Evolutionary conservation across 2,329 filamentous ascomycete genomes (phyloP).

Genomic region (Aspergillus pseudotamarii): DNA sequence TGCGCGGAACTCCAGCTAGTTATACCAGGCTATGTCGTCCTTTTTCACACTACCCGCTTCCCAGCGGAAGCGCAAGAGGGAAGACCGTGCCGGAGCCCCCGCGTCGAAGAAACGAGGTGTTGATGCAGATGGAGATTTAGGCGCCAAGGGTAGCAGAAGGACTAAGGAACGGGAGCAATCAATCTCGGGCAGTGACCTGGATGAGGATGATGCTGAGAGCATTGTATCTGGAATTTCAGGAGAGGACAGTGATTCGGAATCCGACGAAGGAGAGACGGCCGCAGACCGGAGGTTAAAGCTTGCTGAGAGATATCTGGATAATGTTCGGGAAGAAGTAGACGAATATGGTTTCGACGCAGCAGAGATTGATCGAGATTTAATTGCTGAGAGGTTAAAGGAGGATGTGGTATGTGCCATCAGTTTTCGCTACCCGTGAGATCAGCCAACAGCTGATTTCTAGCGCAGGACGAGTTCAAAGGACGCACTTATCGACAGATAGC

Average conservation of each 20-base stretch:
- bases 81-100: conserved; percentile 46
- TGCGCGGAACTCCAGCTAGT: not conserved
- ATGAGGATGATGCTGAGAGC: conserved; percentile 60
- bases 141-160: conserved; percentile 45
- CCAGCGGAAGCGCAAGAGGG: conserved; percentile 87
- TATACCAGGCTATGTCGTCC: conserved; percentile 71
- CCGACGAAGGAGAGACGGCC: conserved; percentile 78
- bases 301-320: conserved; percentile 90
- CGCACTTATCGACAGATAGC: conserved; percentile 82
- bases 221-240: conserved; percentile 51
- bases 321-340: conserved; percentile 80
- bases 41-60: conserved; percentile 91
- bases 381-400: conserved; percentile 86
- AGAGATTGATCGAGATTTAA: conserved; percentile 88
- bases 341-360: conserved; percentile 89
- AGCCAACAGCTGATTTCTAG: conserved; percentile 19
- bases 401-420: conserved; percentile 64
- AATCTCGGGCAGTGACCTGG: conserved; percentile 82
- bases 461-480: conserved; percentile 78
- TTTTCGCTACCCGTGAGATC: not conserved
- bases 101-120: conserved; percentile 50
- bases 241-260: conserved; percentile 64
- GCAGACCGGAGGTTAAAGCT: conserved; percentile 84
- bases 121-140: conserved; percentile 34
- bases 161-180: conserved; percentile 67